A percentile compares a stretch with the other conserved stretches of the same genome.
Conservation (phyloP, 208 protist genomes). For the Acanthamoeba triangularis region DNA sequence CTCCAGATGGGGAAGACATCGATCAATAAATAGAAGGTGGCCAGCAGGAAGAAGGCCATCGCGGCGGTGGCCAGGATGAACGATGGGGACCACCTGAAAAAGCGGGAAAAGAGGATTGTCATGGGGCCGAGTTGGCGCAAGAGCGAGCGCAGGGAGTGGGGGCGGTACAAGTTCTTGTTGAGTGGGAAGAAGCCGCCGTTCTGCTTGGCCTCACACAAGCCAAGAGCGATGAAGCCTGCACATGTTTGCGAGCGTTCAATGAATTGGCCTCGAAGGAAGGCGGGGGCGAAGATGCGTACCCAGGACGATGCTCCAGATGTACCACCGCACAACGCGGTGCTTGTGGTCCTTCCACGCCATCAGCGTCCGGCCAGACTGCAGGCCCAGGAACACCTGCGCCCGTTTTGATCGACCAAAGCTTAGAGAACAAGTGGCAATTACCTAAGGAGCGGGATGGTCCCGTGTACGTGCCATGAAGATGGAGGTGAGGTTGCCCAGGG, state of each 20-base stretch:
- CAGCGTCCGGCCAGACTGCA: conserved; percentile 80
- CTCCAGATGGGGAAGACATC: conserved; percentile 82
- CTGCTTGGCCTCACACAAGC: conserved; percentile 66
- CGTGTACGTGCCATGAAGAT: conserved; percentile 84
- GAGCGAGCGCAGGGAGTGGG: not conserved
- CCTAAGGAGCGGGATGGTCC: not conserved
- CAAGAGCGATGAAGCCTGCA: conserved; percentile 18
- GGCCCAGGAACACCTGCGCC: conserved; percentile 75
- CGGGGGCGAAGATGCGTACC: conserved; percentile 14
- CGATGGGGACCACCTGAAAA: conserved; percentile 1
- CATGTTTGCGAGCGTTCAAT: no score
- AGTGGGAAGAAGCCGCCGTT: conserved; percentile 79
- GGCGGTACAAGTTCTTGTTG: conserved; percentile 84
- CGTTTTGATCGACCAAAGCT: not conserved
- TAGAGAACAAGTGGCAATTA: not conserved
- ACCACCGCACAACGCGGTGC: conserved; percentile 75
- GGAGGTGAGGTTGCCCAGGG: conserved; percentile 81
- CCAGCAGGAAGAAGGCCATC: conserved; percentile 75
- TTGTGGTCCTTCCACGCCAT: conserved; percentile 37
- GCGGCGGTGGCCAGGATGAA: conserved; percentile 71
- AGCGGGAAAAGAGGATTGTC: no score
- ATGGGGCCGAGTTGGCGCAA: not conserved
- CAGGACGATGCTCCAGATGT: conserved; percentile 62
- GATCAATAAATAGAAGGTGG: conserved; percentile 74
- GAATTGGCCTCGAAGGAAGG: no score